Evolutionary conservation across 805 yeast species (phyloP).

Genomic region (Ogataea philodendri): DNA sequence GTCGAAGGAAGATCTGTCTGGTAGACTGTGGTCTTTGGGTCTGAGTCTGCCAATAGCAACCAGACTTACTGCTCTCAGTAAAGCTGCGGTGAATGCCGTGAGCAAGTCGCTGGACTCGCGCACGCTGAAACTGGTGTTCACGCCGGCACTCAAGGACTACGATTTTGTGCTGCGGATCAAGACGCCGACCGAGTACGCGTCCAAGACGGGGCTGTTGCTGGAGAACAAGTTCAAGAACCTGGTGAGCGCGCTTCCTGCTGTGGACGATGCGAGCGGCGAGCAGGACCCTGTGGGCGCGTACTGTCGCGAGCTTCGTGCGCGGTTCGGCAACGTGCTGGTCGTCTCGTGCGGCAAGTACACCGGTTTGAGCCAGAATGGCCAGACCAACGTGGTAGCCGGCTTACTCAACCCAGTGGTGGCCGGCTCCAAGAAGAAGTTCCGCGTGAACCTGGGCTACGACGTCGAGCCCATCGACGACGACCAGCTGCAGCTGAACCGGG

Average conservation of each 20-base stretch:
- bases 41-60: conserved; percentile 72
- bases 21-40: conserved; percentile 63
- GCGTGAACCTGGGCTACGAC: conserved; percentile 75
- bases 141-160: conserved; percentile 81
- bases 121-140: conserved; percentile 58
- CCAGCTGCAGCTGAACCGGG: conserved; percentile 63
- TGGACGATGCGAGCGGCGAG: conserved; percentile 32
- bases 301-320: conserved; percentile 56
- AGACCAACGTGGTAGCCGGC: conserved; percentile 65
- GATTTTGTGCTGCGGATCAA: conserved; percentile 71
- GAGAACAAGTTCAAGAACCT: conserved; percentile 61
- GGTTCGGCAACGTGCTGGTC: conserved; percentile 65
- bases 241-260: conserved; percentile 40
- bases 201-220: conserved; percentile 56
- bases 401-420: conserved; percentile 66
- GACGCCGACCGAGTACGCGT: conserved; percentile 36
- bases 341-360: conserved; percentile 62
- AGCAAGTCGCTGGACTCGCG: conserved; percentile 31
- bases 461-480: conserved; percentile 54
- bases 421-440: conserved; percentile 61
- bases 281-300: conserved; percentile 63
- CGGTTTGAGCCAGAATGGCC: conserved; percentile 51
- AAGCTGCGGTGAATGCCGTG: conserved; percentile 63
- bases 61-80: conserved; percentile 82
- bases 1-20: conserved; percentile 81